Base-by-base conservation (phyloP, 2,329 filamentous ascomycete species). In the Nothophaeocryptopus gaeumannii region DNA sequence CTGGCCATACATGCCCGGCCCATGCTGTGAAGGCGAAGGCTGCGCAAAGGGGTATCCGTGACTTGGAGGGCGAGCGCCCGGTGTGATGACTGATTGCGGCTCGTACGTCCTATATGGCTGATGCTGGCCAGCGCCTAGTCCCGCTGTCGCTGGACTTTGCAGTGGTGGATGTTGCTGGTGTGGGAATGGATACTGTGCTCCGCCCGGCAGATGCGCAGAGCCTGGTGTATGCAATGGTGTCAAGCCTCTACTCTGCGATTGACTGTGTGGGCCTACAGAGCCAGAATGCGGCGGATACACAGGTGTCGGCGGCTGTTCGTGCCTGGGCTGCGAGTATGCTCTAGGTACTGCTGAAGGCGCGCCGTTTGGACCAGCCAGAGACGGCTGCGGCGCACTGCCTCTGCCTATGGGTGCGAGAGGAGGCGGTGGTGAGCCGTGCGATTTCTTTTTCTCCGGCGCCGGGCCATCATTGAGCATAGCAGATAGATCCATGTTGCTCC, bases 401-500 rank as follows among this genome's bases (percentile, higher is more conserved):
- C 47, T 52, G n/a, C 46, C 38, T 16, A 14, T 39, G 41, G 55
- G 41, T 31, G 46, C 29, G 14, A 43, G 43, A 37, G 44, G 34
- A 20, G 40, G 41, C 13, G 46, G 49, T 41, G 57, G 54, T 16
- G 58, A 51, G 44, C 48, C 49, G 45, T 55, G 50, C 48, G 56
- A 43, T 13, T 56, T 40, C 39, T 51, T 60, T 44, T 59, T 59
- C 30, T 60, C 55, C 20, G 63, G 58, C 50, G 59, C 56, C 8
- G 54, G 48, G 14, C 60, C 55, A 47, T 66, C 60, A 47, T 67
- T 67, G 47, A 68, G 56, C 56, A 69, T 61, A 20, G 59, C 50
- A 10, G 51, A 51, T 46, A 69, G 58, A 54, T 69, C 63, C 66
- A 68, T 69, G 16, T 42, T 48, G 44, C 41, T 30, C 39, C 12